These are phyloP conservation scores for Platanus orientalis DNA, from an alignment of 164 flowering plant species.

Conservation along the genomic window DNA sequence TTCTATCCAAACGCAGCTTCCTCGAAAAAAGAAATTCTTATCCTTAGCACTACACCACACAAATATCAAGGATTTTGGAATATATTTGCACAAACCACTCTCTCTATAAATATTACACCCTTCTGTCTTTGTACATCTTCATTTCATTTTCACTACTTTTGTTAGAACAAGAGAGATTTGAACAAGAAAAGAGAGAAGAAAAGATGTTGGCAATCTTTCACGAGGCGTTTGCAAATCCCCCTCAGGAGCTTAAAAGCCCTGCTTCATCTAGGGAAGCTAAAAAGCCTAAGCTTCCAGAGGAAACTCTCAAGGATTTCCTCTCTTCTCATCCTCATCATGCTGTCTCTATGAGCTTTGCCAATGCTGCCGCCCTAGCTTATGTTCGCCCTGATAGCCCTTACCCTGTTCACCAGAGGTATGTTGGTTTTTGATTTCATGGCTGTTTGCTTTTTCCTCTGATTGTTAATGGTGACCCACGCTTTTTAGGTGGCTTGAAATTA, in stretches of 20 bases:
- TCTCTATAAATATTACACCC: too few relatives aligned
- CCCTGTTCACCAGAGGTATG: slow-evolving; percentile 36
- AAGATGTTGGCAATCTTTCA: slow-evolving; percentile 87
- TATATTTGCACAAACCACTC: too few relatives aligned
- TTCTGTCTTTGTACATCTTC: too few relatives aligned
- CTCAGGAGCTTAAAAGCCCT: slow-evolving; percentile 85
- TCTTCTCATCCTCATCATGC: slow-evolving; percentile 45
- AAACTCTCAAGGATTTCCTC: slow-evolving; percentile 55
- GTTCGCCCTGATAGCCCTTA: slow-evolving; percentile 24
- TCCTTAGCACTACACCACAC: too few relatives aligned
- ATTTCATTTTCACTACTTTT: too few relatives aligned
- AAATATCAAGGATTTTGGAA: too few relatives aligned
- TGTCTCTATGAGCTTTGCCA: slow-evolving; percentile 52
- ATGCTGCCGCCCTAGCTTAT: slow-evolving; percentile 67
- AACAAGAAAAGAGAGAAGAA: not conserved
- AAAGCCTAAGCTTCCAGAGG: slow-evolving; percentile 58
- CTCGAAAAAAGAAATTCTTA: too few relatives aligned
- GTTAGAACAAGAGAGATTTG: not conserved
- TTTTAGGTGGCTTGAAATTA: too few relatives aligned
- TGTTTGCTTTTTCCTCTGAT: not conserved
- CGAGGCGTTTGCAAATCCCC: slow-evolving; percentile 72
- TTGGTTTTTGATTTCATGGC: not conserved
- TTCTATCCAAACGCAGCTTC: too few relatives aligned
- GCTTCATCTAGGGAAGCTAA: slow-evolving; percentile 30
- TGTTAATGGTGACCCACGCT: too few relatives aligned